Percentiles rank a stretch among this genome's conserved stretches.
Evolutionary conservation across 768 basidiomycete genomes (phyloP).

Genomic region (Mycena latifolia): DNA sequence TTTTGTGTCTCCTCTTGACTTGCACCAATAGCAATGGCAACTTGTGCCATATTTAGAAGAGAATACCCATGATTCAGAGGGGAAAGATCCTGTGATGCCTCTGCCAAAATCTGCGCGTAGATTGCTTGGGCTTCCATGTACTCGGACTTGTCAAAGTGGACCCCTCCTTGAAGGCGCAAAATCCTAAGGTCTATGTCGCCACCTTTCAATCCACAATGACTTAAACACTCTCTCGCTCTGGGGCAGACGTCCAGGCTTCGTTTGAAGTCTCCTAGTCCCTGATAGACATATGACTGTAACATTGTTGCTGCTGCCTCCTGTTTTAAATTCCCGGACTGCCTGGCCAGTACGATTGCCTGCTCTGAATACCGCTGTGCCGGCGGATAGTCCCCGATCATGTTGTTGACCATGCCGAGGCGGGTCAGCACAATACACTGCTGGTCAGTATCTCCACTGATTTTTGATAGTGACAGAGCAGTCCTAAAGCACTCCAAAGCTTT

Average conservation of each 20-base stretch:
- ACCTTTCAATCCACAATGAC: neutral
- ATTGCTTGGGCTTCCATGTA: neutral
- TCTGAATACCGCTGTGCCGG: neutral
- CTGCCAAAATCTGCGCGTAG: neutral
- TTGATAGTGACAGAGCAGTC: neutral
- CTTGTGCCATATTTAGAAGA: neutral
- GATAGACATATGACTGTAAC: neutral
- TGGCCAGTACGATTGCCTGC: neutral
- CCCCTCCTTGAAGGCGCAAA: neutral
- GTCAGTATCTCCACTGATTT: neutral
- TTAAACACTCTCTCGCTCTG: slow-evolving; percentile 3
- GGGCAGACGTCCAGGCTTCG: neutral
- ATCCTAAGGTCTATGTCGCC: neutral
- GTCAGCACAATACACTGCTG: neutral
- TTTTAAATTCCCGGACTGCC: neutral
- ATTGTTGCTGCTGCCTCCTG: neutral
- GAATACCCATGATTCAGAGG: too few species aligned
- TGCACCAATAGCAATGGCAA: too few species aligned
- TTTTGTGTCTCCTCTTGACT: too few species aligned
- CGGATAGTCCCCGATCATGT: neutral
- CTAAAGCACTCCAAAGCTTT: neutral
- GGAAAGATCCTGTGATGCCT: too few species aligned
- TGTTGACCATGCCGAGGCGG: neutral
- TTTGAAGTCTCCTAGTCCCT: neutral
- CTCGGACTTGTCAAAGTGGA: neutral